phyloP scores from a whole-genome alignment of 2,329 filamentous ascomycete species.

The Pseudogymnoascus sp. region DNA sequence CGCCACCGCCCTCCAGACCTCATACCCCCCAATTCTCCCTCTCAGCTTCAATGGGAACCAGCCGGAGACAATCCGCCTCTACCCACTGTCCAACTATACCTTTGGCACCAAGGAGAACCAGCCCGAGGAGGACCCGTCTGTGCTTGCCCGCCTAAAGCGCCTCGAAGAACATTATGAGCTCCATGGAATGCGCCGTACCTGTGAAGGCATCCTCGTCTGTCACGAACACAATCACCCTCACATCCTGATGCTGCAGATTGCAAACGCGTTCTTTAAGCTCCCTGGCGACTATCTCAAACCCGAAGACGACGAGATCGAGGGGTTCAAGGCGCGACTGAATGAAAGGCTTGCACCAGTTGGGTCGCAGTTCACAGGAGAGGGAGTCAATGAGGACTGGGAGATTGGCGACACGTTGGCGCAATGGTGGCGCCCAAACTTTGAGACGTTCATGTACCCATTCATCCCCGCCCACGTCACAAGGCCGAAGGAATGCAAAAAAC shows the following conservation, averaged over 20 bases:
- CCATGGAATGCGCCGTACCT: slow-evolving; percentile 94
- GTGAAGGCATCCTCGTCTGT: slow-evolving; percentile 93
- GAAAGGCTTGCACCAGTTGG: slow-evolving; percentile 91
- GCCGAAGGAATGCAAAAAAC: slow-evolving; percentile 98
- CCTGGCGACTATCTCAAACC: slow-evolving; percentile 89
- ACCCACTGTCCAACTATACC: slow-evolving; percentile 95
- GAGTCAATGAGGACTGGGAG: slow-evolving; percentile 88
- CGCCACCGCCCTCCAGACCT: slow-evolving; percentile 65
- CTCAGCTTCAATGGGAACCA: slow-evolving; percentile 83
- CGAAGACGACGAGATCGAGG: slow-evolving; percentile 82
- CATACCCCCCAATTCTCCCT: slow-evolving; percentile 67
- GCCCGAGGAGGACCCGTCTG: slow-evolving; percentile 93
- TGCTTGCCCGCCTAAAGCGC: slow-evolving; percentile 82
- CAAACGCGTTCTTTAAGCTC: slow-evolving; percentile 98
- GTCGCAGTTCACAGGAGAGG: slow-evolving; percentile 68
- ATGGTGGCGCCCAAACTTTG: slow-evolving; percentile 98
- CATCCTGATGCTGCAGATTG: slow-evolving; percentile 97
- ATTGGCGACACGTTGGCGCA: slow-evolving; percentile 91
- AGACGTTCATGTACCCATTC: slow-evolving; percentile 99
- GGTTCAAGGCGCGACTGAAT: slow-evolving; percentile 90
- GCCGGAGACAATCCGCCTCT: slow-evolving; percentile 80
- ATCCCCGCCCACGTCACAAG: slow-evolving; percentile 91
- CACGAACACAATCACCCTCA: slow-evolving; percentile 99
- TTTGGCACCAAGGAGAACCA: slow-evolving; percentile 98
- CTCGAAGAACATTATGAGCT: slow-evolving; percentile 90